Percentiles rank a stretch among this genome's conserved stretches.
phyloP scores from a whole-genome alignment of 148 eudicot genomes.

The Tetragonia tetragonoides region DNA sequence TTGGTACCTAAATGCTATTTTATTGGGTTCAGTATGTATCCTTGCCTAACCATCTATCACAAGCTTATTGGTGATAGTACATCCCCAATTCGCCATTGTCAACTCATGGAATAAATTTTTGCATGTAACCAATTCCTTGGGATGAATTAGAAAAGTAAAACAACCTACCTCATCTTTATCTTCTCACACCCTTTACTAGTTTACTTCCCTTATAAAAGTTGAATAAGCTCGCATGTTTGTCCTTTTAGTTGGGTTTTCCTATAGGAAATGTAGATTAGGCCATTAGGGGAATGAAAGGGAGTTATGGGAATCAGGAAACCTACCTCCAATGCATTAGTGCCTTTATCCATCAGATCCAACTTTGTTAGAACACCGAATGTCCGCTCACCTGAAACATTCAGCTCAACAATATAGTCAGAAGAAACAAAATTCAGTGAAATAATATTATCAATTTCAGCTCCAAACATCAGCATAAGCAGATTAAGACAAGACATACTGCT shows the following conservation, averaged over 20 bases:
- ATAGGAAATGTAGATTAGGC: background rate
- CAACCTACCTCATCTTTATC: background rate
- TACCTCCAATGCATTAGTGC: conserved; percentile 96
- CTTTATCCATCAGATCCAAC: conserved; percentile 97
- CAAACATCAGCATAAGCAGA: conserved; percentile 5
- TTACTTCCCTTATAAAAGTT: background rate
- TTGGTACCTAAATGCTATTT: background rate
- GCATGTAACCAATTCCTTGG: background rate
- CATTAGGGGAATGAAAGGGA: conserved; percentile 5
- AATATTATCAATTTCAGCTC: background rate
- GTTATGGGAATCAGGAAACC: conserved; percentile 13
- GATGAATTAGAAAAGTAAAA: background rate
- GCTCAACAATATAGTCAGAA: conserved; percentile 12
- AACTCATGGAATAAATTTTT: background rate
- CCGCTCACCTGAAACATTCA: conserved; percentile 62
- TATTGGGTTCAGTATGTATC: background rate
- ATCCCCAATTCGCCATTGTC: background rate
- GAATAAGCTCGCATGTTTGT: background rate
- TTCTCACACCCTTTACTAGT: background rate
- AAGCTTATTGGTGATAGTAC: background rate
- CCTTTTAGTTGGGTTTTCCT: background rate
- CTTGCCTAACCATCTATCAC: background rate
- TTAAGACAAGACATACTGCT: conserved; percentile 29
- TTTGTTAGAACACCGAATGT: conserved; percentile 95
- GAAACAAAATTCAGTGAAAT: background rate